These are phyloP conservation scores for Chytriomyces sp. DNA, from an alignment of 192 early-diverging fungal species.

Conservation along the genomic window DNA sequence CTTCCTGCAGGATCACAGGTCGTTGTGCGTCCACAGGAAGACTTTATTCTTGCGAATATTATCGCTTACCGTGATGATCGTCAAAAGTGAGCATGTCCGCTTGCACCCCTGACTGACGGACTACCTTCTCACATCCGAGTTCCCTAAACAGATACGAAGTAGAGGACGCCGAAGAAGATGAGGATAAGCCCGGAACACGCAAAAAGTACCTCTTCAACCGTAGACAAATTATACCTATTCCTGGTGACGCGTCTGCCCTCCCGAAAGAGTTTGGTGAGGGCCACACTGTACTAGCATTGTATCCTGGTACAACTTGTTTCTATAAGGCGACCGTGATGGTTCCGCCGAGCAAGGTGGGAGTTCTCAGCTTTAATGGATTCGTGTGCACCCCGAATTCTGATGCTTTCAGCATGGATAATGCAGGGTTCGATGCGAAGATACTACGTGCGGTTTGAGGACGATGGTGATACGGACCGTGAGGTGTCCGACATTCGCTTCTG, in stretches of 20 bases:
- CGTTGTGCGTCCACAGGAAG: constrained; percentile 34
- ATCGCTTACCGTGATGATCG: constrained; percentile 37
- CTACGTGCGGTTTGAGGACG: constrained; percentile 50
- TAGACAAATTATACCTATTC: constrained; percentile 39
- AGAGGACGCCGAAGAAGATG: constrained; percentile 52
- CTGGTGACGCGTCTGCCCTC: constrained; percentile 16
- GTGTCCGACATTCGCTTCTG: not conserved
- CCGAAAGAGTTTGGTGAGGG: constrained; percentile 37
- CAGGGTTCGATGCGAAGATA: constrained; percentile 22
- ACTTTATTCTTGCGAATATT: constrained; percentile 47
- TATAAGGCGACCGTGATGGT: constrained; percentile 44
- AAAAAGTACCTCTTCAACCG: constrained; percentile 26
- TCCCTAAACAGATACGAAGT: constrained; percentile 42
- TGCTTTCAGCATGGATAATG: too few species aligned
- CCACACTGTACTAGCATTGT: constrained; percentile 49
- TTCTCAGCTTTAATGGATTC: too few species aligned
- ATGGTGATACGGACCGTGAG: constrained; percentile 26
- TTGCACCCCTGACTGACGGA: not conserved
- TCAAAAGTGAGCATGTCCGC: constrained; percentile 26
- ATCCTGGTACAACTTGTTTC: constrained; percentile 49
- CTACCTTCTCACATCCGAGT: not conserved
- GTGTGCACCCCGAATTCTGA: too few species aligned
- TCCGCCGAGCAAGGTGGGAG: constrained; percentile 41
- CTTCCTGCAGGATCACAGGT: constrained; percentile 25
- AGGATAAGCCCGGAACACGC: constrained; percentile 18